Percentiles rank a stretch among this genome's conserved stretches.
phyloP scores from a whole-genome alignment of 2,329 filamentous ascomycete species.

The Neonectria faginata region DNA sequence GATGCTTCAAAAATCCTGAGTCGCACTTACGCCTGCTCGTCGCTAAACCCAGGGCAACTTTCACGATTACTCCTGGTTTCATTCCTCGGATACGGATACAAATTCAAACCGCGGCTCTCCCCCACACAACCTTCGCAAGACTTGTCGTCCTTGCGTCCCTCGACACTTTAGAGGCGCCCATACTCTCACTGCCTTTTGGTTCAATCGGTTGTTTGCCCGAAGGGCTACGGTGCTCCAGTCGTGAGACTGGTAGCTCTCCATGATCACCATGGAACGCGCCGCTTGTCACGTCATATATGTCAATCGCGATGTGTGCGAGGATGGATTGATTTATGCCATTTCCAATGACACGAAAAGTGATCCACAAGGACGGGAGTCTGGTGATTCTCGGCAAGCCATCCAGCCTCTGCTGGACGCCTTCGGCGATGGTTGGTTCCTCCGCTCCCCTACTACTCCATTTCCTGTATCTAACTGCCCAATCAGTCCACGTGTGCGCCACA shows the following conservation, averaged over 20 bases:
- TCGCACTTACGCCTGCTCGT: constrained; percentile 31
- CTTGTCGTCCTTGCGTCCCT: constrained; percentile 33
- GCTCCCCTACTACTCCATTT: constrained; percentile 17
- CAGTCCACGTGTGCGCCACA: constrained; percentile 67
- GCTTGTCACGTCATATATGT: constrained; percentile 71
- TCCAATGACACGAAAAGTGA: constrained; percentile 30
- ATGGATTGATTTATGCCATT: constrained; percentile 55
- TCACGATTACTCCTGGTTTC: constrained; percentile 2
- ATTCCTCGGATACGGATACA: constrained; percentile 12
- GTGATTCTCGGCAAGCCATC: constrained; percentile 59
- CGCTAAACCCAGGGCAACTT: constrained; percentile 13
- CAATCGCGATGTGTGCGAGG: constrained; percentile 63
- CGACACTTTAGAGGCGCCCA: constrained; percentile 27
- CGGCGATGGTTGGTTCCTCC: constrained; percentile 59
- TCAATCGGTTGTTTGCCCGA: constrained; percentile 43
- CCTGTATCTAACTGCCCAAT: constrained; percentile 37
- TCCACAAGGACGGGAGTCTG: constrained; percentile 50
- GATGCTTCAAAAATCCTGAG: constrained; percentile 37
- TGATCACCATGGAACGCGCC: constrained; percentile 68
- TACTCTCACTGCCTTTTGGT: constrained; percentile 34
- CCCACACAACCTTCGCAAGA: constrained; percentile 15
- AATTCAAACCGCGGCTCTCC: constrained; percentile 6
- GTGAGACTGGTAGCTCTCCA: constrained; percentile 69
- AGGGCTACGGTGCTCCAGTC: constrained; percentile 70
- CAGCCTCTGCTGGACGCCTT: constrained; percentile 65